Evolutionary conservation across 805 yeast genomes (phyloP).

Genomic region (Hemisphaericaspora nanyangensis): DNA sequence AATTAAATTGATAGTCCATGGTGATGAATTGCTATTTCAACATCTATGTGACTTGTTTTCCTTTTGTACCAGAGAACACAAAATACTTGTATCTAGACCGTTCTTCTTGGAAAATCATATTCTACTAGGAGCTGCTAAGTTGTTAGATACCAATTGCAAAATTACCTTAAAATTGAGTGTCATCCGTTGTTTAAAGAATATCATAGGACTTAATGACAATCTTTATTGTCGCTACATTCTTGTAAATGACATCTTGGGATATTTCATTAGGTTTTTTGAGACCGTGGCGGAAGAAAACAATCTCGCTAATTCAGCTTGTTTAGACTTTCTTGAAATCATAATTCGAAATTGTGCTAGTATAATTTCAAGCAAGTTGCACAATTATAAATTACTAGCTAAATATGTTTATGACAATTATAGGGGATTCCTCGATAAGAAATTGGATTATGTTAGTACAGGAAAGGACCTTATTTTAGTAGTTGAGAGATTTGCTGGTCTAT

Average conservation of each 20-base stretch:
- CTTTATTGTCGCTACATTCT: slow-evolving; percentile 55
- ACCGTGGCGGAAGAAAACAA: slow-evolving; percentile 51
- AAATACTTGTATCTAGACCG: slow-evolving; percentile 49
- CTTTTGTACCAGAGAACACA: slow-evolving; percentile 67
- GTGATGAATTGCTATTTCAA: slow-evolving; percentile 44
- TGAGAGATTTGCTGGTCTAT: slow-evolving; percentile 10
- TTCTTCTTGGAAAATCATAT: slow-evolving; percentile 62
- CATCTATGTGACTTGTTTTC: slow-evolving; percentile 67
- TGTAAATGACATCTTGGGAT: slow-evolving; percentile 47
- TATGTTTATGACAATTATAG: slow-evolving; percentile 30
- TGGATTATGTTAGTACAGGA: slow-evolving; percentile 30
- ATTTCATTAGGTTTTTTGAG: slow-evolving; percentile 47
- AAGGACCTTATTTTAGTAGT: slow-evolving; percentile 20
- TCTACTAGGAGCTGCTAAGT: slow-evolving; percentile 48
- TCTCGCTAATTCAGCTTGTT: slow-evolving; percentile 68
- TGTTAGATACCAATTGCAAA: slow-evolving; percentile 42
- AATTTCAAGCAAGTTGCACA: slow-evolving; percentile 13
- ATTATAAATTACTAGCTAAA: slow-evolving; percentile 25
- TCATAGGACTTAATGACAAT: slow-evolving; percentile 61
- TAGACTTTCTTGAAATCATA: slow-evolving; percentile 58
- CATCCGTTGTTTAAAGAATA: slow-evolving; percentile 61
- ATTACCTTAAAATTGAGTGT: slow-evolving; percentile 62
- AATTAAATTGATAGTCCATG: slow-evolving; percentile 2
- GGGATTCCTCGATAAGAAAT: slow-evolving; percentile 14
- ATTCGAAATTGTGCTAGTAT: slow-evolving; percentile 20